phyloP scores from a whole-genome alignment of 78 protist species.

The Dictyostelium capitatum region DNA sequence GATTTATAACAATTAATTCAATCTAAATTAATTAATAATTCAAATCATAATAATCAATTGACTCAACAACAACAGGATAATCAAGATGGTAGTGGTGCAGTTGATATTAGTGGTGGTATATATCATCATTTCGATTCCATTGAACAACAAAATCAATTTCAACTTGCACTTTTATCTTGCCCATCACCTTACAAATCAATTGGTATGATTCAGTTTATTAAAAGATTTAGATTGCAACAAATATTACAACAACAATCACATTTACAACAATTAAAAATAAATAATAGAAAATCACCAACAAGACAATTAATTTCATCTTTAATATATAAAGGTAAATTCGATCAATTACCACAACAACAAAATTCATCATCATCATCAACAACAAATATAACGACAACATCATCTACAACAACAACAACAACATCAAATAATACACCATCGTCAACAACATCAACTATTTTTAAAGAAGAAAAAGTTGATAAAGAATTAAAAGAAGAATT shows the following conservation, averaged over 20 bases:
- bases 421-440: neutral
- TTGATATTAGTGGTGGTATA: neutral
- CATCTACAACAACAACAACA: neutral
- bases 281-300: constrained; percentile 1
- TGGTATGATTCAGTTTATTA: constrained; percentile 14
- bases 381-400: neutral
- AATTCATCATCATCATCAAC: neutral
- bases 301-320: constrained; percentile 1
- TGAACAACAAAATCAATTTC: constrained; percentile 19
- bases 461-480: neutral
- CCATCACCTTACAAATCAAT: neutral
- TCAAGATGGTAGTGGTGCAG: neutral
- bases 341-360: neutral
- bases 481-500: neutral
- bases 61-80: neutral
- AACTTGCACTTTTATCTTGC: constrained; percentile 1
- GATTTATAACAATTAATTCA: constrained; percentile 13
- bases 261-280: constrained; percentile 2
- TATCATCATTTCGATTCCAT: neutral
- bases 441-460: neutral
- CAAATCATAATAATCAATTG: neutral
- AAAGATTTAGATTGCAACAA: constrained; percentile 3
- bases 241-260: neutral
- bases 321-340: neutral
- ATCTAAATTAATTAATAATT: constrained; percentile 8